Conservation (phyloP, 352 stramenopile genomes). For the Phytophthora parvispora region DNA sequence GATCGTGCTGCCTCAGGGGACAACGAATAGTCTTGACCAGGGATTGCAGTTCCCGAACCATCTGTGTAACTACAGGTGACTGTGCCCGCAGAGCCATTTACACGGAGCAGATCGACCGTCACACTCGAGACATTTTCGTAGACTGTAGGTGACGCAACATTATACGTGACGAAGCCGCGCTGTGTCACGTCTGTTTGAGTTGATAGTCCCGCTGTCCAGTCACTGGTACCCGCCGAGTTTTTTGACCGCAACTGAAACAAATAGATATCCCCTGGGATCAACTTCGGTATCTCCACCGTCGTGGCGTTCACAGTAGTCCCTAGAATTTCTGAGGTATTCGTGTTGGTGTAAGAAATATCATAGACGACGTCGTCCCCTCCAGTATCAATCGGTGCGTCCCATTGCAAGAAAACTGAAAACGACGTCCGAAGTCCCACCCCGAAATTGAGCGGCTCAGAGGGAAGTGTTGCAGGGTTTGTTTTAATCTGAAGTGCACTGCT, state of each 20-base stretch:
- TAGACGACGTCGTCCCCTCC: constrained; percentile 52
- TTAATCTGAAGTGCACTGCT: constrained; percentile 35
- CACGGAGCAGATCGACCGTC: constrained; percentile 45
- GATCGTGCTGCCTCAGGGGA: constrained; percentile 4
- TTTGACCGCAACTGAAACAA: constrained; percentile 37
- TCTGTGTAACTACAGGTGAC: constrained; percentile 52
- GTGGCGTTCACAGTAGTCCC: not conserved
- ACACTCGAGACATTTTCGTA: constrained; percentile 54
- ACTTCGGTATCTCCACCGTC: constrained; percentile 22
- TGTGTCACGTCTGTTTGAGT: constrained; percentile 56
- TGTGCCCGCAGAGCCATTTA: constrained; percentile 54
- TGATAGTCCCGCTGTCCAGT: constrained; percentile 35
- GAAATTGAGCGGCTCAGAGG: constrained; percentile 49
- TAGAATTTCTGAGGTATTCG: not conserved
- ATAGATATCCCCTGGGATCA: constrained; percentile 52
- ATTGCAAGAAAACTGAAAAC: constrained; percentile 47
- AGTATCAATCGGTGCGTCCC: constrained; percentile 47
- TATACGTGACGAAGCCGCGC: constrained; percentile 50
- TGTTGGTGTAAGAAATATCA: constrained; percentile 39
- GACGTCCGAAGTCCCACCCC: constrained; percentile 25
- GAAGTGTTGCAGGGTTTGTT: constrained; percentile 43
- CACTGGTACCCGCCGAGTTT: constrained; percentile 51
- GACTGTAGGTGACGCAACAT: constrained; percentile 22
- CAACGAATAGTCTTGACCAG: constrained; percentile 47
- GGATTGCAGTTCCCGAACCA: constrained; percentile 27